phyloP scores from a whole-genome alignment of 306 rosid species.

The Neltuma alba region DNA sequence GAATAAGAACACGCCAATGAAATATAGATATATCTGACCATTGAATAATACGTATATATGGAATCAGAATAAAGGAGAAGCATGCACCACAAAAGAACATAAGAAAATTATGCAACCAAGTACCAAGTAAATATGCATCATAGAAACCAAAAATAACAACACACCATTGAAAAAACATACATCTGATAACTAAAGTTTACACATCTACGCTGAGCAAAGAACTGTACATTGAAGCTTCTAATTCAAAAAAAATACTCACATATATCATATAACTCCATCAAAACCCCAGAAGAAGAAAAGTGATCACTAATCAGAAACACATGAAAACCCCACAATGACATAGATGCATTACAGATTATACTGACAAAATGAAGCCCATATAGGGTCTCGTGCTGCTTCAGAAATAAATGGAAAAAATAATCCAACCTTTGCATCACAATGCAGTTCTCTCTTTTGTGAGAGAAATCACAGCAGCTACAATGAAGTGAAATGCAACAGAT shows the following conservation, averaged over 20 bases:
- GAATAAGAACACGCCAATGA: neutral
- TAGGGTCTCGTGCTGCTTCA: neutral
- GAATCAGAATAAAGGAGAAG: conserved; percentile 36
- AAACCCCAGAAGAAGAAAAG: neutral
- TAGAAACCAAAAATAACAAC: neutral
- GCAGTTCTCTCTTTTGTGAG: neutral
- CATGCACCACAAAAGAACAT: conserved; percentile 19
- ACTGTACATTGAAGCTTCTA: neutral
- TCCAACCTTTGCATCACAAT: no score
- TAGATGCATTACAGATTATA: neutral
- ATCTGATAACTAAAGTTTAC: neutral
- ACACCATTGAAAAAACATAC: neutral
- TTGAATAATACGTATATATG: neutral
- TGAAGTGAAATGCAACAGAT: neutral
- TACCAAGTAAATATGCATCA: conserved; percentile 12
- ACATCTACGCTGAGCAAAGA: neutral
- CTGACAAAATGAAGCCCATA: neutral
- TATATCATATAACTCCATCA: neutral
- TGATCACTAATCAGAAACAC: neutral
- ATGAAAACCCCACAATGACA: neutral
- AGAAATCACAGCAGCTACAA: neutral
- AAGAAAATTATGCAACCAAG: conserved; percentile 16
- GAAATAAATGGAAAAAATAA: no score
- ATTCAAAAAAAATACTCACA: neutral
- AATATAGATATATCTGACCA: neutral